Conservation (phyloP, 805 yeast genomes). For the Spathaspora hagerdaliae region DNA sequence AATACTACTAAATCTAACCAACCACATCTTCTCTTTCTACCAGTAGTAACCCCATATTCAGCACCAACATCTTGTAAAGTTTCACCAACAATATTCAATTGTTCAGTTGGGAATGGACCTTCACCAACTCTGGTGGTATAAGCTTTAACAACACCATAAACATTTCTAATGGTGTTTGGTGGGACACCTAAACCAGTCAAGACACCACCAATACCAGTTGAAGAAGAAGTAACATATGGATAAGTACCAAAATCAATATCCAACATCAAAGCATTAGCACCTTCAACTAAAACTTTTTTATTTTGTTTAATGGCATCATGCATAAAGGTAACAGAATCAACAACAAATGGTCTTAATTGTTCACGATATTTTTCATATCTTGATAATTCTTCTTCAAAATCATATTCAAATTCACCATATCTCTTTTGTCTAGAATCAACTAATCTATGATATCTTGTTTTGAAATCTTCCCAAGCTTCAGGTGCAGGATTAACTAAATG, state of each 20-base stretch:
- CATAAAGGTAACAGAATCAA: slow-evolving; percentile 84
- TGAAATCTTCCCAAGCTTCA: slow-evolving; percentile 91
- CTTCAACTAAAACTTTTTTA: slow-evolving; percentile 90
- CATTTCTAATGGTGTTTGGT: slow-evolving; percentile 74
- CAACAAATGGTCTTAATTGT: slow-evolving; percentile 80
- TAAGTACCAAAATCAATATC: slow-evolving; percentile 98
- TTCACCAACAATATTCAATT: slow-evolving; percentile 82
- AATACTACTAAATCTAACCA: slow-evolving; percentile 97
- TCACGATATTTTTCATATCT: slow-evolving; percentile 74
- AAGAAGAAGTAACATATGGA: slow-evolving; percentile 93
- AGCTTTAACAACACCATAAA: slow-evolving; percentile 96
- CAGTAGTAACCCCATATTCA: slow-evolving; percentile 97
- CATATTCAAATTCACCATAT: slow-evolving; percentile 91
- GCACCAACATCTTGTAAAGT: slow-evolving; percentile 88
- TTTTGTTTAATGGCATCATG: slow-evolving; percentile 70
- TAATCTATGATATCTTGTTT: slow-evolving; percentile 68
- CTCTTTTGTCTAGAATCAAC: slow-evolving; percentile 80
- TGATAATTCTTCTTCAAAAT: slow-evolving; percentile 73
- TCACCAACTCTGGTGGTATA: slow-evolving; percentile 99
- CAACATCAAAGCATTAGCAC: slow-evolving; percentile 97
- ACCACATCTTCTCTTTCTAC: slow-evolving; percentile 98
- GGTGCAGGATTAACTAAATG: slow-evolving; percentile 88
- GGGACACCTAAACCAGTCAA: slow-evolving; percentile 95
- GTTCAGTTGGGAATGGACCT: slow-evolving; percentile 99
- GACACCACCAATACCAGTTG: slow-evolving; percentile 97